Conservation (phyloP, 2,329 filamentous ascomycete genomes). For the Xylariaceae sp. region DNA sequence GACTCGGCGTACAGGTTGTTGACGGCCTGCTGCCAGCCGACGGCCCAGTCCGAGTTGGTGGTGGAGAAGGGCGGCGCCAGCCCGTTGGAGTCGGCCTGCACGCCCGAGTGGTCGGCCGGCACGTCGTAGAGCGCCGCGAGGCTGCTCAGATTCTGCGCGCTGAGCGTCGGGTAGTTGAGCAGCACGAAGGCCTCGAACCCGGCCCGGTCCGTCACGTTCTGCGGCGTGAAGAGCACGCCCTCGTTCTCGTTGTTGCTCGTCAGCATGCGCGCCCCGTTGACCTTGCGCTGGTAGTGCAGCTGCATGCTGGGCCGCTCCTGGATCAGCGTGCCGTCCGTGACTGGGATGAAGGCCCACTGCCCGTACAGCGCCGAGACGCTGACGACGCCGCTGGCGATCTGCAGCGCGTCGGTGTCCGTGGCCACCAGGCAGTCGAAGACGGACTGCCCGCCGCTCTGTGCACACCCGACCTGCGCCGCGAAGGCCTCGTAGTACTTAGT, state of each 20-base stretch:
- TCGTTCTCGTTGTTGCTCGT: conserved; percentile 31
- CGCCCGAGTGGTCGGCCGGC: conserved; percentile 14
- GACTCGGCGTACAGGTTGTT: conserved; percentile 47
- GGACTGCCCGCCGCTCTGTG: conserved; percentile 10
- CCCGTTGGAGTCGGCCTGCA: conserved; percentile 31
- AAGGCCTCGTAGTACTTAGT: conserved; percentile 27
- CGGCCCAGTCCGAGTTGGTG: conserved; percentile 38
- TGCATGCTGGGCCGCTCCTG: conserved; percentile 21
- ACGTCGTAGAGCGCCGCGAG: conserved; percentile 25
- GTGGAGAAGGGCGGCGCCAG: conserved; percentile 35
- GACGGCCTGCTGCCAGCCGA: conserved; percentile 47
- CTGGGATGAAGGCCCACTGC: conserved; percentile 30
- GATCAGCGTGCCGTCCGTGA: conserved; percentile 29
- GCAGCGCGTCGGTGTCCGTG: conserved; percentile 26
- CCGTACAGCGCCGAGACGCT: conserved; percentile 19
- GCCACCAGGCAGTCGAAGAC: conserved; percentile 28
- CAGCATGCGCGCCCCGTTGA: conserved; percentile 27
- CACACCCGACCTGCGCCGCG: conserved; percentile 26
- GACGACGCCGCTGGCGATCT: conserved; percentile 27
- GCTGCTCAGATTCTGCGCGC: conserved; percentile 20
- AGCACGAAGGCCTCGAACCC: conserved; percentile 25
- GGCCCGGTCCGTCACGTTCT: conserved; percentile 23
- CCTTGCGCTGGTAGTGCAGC: conserved; percentile 16
- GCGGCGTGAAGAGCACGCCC: conserved; percentile 28
- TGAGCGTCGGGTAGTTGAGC: conserved; percentile 26